These are phyloP conservation scores for Atkinsonella texensis DNA, from an alignment of 2,329 filamentous ascomycete genomes.

Conservation along the genomic window DNA sequence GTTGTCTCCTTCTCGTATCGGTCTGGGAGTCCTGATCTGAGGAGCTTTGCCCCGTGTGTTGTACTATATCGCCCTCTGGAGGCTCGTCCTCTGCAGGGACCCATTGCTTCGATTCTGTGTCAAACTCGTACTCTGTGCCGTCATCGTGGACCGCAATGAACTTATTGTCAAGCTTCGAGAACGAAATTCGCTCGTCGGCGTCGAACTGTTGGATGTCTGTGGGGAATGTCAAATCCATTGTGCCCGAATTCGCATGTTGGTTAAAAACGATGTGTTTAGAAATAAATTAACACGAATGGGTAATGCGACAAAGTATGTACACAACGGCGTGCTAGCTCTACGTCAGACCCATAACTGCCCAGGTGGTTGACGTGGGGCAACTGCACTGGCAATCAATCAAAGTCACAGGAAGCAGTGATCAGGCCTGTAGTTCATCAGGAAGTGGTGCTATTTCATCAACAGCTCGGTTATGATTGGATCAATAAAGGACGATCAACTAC, in stretches of 20 bases:
- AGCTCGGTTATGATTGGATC: too few species aligned
- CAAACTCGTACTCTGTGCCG: slow-evolving; percentile 76
- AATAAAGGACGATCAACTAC: too few species aligned
- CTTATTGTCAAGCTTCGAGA: slow-evolving; percentile 70
- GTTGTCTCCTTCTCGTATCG: slow-evolving; percentile 30
- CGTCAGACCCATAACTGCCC: slow-evolving; percentile 2
- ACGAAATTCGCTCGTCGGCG: slow-evolving; percentile 71
- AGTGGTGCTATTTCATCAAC: too few species aligned
- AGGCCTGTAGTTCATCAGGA: not conserved
- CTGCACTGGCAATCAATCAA: not conserved
- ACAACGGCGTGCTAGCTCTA: not conserved
- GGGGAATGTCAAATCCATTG: slow-evolving; percentile 34
- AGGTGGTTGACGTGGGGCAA: not conserved
- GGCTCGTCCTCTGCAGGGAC: slow-evolving; percentile 45
- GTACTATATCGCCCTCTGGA: slow-evolving; percentile 20
- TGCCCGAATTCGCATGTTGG: not conserved
- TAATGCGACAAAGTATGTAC: not conserved
- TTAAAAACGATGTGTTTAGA: too few species aligned
- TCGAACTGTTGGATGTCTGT: slow-evolving; percentile 58
- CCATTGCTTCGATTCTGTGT: slow-evolving; percentile 61
- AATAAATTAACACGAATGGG: not conserved
- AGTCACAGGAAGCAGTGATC: too few species aligned
- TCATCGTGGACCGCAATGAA: slow-evolving; percentile 77
- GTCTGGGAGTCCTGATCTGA: not conserved
- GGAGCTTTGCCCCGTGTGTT: not conserved